Evolutionary conservation across 306 rosid species (phyloP).

Genomic region (Oxytropis ochrocephala): DNA sequence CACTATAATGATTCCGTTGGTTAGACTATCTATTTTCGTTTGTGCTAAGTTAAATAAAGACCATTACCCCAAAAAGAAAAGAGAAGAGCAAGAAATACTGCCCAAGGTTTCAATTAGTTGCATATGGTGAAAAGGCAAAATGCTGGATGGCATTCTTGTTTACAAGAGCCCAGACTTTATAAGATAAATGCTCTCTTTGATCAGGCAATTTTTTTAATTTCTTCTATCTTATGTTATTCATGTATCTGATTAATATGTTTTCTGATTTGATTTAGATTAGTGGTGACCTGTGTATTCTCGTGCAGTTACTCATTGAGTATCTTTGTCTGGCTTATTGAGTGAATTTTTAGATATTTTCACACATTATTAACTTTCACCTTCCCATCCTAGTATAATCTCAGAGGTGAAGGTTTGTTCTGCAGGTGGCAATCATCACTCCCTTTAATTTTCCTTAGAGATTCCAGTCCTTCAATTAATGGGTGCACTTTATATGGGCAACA

Average conservation of each 20-base stretch:
- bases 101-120: background rate
- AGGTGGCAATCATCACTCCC: slow-evolving; percentile 94
- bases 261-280: slow-evolving; percentile 12
- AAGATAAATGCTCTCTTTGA: background rate
- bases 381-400: background rate
- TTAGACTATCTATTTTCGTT: background rate
- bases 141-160: background rate
- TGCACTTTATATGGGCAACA: slow-evolving; percentile 98
- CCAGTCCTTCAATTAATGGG: slow-evolving; percentile 99
- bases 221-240: background rate
- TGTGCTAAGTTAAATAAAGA: background rate
- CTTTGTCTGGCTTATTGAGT: slow-evolving; percentile 1
- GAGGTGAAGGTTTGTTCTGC: slow-evolving; percentile 18
- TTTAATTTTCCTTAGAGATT: slow-evolving; percentile 92
- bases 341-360: background rate
- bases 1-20: background rate
- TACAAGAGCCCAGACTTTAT: background rate
- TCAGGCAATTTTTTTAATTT: slow-evolving; percentile 24
- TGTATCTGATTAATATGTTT: no score
- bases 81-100: background rate
- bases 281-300: background rate
- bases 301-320: background rate
- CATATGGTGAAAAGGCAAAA: background rate
- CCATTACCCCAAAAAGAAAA: slow-evolving; percentile 7
- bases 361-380: background rate